Base-by-base conservation (phyloP, 371 early-diverging fungal genomes). In the Mortierella sp. region DNA sequence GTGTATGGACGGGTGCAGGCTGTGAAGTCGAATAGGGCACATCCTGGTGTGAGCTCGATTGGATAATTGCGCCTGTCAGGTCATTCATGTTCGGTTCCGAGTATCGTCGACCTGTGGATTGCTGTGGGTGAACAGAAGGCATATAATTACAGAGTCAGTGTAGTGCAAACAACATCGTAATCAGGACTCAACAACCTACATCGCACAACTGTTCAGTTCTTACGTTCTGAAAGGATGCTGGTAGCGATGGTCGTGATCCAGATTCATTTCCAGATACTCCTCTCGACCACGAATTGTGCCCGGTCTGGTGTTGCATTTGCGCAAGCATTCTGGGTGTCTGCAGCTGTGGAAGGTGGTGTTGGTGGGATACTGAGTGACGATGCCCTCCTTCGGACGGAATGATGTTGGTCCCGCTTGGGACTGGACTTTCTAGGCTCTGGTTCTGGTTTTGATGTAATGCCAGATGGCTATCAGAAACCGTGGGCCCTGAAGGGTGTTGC, bases 251-350 rank as follows among this genome's bases (percentile, higher is more conserved):
- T 9, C 59, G 70, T 17, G 70, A 40, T n/a, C 59, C 40, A 25
- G 54, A 19, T 12, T 17, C 54, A 13, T 41, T 27, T 2, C 21
- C 19, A 39, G 50, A 13, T 8, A 48, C 17, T 3, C 64, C 22
- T 6, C 59, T 52, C 19, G 61, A 60, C 73, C 73, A 72, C 16
- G 73, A 27, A 5, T 40, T 47, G 21, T 62, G 62, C 10, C 55
- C 63, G 12, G 41, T 22, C 29, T 65, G 73, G 25, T 72, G 73
- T 53, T 72, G 73, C 0, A 58, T 54, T 37, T 72, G 73, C 2
- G 73, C 73, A 16, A 72, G 34, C 27, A 62, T 57, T 22, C 73
- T 53, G n/a, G 62, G 73, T 0, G 73, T 72, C 41, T 72, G 73
- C 17, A 72, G 10, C 50, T 62, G 62, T 4, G 73, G 73, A 10